A percentile compares a stretch with the other conserved stretches of the same genome.
These are phyloP conservation scores for Mortierella sp. DNA, from an alignment of 371 early-diverging fungal species.

Conservation along the genomic window DNA sequence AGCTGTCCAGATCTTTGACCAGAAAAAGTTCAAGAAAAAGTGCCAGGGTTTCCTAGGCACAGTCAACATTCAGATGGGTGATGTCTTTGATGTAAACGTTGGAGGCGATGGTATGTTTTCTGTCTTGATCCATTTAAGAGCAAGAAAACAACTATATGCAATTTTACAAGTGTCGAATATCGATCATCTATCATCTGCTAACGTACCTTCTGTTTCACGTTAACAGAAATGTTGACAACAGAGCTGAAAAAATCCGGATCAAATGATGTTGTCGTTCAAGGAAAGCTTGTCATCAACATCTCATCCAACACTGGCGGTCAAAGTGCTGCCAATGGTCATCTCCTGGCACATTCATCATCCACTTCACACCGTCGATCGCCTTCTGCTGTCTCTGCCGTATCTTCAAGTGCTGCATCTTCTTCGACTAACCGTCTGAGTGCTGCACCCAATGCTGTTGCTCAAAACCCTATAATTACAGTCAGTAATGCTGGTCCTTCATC, in stretches of 20 bases:
- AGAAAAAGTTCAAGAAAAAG: constrained; percentile 94
- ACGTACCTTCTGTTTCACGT: not conserved
- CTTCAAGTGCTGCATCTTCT: constrained; percentile 32
- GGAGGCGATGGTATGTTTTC: constrained; percentile 80
- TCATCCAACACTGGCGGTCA: constrained; percentile 70
- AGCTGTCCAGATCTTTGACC: constrained; percentile 96
- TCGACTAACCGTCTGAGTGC: constrained; percentile 35
- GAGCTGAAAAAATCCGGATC: constrained; percentile 87
- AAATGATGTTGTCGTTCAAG: constrained; percentile 84
- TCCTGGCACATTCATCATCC: constrained; percentile 55
- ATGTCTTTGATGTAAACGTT: constrained; percentile 80
- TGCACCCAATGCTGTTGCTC: constrained; percentile 5
- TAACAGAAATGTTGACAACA: constrained; percentile 86
- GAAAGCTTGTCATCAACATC: constrained; percentile 82
- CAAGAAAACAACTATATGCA: not conserved
- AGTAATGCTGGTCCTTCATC: constrained; percentile 1
- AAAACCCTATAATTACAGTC: constrained; percentile 16
- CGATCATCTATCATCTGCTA: constrained; percentile 10
- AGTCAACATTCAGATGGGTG: constrained; percentile 85
- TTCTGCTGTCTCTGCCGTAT: constrained; percentile 40
- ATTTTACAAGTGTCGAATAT: not conserved
- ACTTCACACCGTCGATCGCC: constrained; percentile 36
- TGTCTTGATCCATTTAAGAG: not conserved
- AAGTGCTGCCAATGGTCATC: constrained; percentile 56
- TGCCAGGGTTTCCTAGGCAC: constrained; percentile 97